Conservation (phyloP, 2,329 filamentous ascomycete genomes). For the Diplocarpon rosae region DNA sequence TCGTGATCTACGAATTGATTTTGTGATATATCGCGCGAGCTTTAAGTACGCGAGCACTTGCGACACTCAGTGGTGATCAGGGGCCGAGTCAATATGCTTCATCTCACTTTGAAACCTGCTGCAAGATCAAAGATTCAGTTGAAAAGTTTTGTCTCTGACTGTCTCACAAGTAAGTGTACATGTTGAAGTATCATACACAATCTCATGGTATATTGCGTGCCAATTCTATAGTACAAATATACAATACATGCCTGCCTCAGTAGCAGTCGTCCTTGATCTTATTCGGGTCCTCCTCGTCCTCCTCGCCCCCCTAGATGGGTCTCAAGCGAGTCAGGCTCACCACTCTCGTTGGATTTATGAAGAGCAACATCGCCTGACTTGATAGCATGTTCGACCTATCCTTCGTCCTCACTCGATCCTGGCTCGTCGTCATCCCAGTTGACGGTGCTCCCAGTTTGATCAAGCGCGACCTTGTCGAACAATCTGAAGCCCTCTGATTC, state of each 20-base stretch:
- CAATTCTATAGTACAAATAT: background rate
- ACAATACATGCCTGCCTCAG: background rate
- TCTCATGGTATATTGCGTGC: background rate
- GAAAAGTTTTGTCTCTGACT: too few relatives aligned
- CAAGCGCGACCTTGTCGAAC: too few relatives aligned
- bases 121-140: too few relatives aligned
- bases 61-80: too few relatives aligned
- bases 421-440: background rate
- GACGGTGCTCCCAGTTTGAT: too few relatives aligned
- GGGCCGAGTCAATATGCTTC: too few relatives aligned
- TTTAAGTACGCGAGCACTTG: too few relatives aligned
- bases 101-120: too few relatives aligned
- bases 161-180: background rate
- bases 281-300: background rate
- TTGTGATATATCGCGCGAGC: too few relatives aligned
- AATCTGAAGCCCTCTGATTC: background rate
- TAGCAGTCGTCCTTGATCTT: background rate
- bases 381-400: background rate
- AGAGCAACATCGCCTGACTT: background rate
- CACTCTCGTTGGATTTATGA: background rate
- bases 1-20: too few relatives aligned
- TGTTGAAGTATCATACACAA: background rate
- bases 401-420: background rate
- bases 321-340: background rate
- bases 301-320: background rate